Evolutionary conservation across 2,329 filamentous ascomycete species (phyloP).

Genomic region (Aplosporella prunicola): DNA sequence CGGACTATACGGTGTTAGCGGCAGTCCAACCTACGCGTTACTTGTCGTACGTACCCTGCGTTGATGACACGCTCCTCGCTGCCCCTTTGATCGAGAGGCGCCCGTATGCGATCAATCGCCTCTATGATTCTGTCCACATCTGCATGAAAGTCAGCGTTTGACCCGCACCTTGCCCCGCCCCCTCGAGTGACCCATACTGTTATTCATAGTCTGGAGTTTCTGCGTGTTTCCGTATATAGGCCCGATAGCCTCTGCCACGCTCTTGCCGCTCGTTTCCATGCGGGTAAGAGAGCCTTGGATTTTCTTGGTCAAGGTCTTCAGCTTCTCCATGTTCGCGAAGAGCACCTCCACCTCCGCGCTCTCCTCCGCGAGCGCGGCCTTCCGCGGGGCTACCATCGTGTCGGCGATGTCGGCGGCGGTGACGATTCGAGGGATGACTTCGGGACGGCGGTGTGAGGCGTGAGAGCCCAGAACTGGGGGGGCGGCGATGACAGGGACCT

Average conservation of each 20-base stretch:
- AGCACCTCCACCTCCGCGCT: slow-evolving; percentile 59
- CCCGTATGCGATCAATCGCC: slow-evolving; percentile 78
- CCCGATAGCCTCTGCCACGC: slow-evolving; percentile 82
- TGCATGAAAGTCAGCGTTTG: slow-evolving; percentile 25
- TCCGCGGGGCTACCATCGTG: slow-evolving; percentile 45
- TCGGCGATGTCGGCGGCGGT: slow-evolving; percentile 16
- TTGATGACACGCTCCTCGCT: slow-evolving; percentile 88
- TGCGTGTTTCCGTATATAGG: slow-evolving; percentile 90
- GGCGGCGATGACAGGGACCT: not conserved
- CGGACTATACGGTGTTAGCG: slow-evolving; percentile 42
- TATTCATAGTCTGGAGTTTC: slow-evolving; percentile 75
- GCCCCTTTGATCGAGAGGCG: slow-evolving; percentile 86
- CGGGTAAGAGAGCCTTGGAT: slow-evolving; percentile 80
- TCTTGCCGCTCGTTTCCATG: slow-evolving; percentile 79
- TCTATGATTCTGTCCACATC: slow-evolving; percentile 79
- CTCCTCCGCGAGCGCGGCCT: slow-evolving; percentile 54
- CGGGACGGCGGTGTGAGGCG: not conserved
- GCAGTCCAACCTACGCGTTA: slow-evolving; percentile 15
- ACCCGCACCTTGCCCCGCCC: too few species aligned
- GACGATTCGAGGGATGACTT: not conserved
- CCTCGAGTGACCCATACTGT: slow-evolving; percentile 52
- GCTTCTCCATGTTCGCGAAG: slow-evolving; percentile 73
- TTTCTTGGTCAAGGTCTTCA: slow-evolving; percentile 86
- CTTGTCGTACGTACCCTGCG: slow-evolving; percentile 48
- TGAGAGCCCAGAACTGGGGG: not conserved